Evolutionary conservation across 1,139 yeast species (phyloP).

Genomic region (Ogataea hybrid): DNA sequence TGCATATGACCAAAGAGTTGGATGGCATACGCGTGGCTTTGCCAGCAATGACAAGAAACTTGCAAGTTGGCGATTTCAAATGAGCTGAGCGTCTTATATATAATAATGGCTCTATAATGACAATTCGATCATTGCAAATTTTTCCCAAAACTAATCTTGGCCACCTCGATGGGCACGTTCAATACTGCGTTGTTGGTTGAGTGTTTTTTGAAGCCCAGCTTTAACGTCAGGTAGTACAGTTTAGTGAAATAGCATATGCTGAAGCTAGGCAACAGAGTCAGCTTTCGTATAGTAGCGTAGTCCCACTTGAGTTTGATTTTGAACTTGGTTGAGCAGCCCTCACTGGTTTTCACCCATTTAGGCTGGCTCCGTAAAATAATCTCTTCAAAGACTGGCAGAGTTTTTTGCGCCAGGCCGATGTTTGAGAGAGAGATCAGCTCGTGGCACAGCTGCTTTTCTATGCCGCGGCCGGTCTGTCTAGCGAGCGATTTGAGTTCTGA

Average conservation of each 20-base stretch:
- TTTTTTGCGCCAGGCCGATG: conserved; percentile 13
- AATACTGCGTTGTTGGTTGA: conserved; percentile 13
- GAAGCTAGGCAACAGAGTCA: conserved; percentile 21
- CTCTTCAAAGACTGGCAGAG: conserved; percentile 18
- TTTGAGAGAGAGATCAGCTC: conserved; percentile 22
- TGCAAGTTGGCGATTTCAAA: conserved; percentile 73
- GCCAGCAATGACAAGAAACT: conserved; percentile 96
- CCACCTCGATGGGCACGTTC: conserved; percentile 22
- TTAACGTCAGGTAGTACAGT: conserved; percentile 17
- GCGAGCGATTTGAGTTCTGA: conserved; percentile 14
- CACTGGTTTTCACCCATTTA: conserved; percentile 14
- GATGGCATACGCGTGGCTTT: conserved; percentile 95
- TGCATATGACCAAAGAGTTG: conserved; percentile 80
- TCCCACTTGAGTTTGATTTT: conserved; percentile 17
- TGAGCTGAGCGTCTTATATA: conserved; percentile 6
- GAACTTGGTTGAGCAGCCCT: conserved; percentile 12
- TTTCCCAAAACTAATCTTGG: conserved; percentile 11
- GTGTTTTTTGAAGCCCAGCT: conserved; percentile 16
- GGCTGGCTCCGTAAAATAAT: conserved; percentile 13
- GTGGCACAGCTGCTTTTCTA: conserved; percentile 21
- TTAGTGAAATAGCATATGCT: conserved; percentile 18
- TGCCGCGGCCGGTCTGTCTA: conserved; percentile 18
- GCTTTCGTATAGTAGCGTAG: conserved; percentile 9
- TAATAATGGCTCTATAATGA: conserved; percentile 1
- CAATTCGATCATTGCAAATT: conserved; percentile 1